Conservation (phyloP, 345 rosid species). For the Physaria fendleri region DNA sequence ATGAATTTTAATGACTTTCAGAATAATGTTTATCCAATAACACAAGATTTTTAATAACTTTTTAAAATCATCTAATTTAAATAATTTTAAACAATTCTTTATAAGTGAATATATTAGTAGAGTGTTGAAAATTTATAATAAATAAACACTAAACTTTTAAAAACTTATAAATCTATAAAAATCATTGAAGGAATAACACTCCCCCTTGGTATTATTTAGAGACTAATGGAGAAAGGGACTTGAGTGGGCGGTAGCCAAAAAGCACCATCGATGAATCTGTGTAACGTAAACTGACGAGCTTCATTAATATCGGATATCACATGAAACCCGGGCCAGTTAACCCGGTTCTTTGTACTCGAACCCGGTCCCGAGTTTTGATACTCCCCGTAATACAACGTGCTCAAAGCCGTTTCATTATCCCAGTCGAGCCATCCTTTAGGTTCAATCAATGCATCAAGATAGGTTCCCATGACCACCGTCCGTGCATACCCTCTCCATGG, state of each 20-base stretch:
- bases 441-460: constrained; percentile 33
- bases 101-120: too few relatives aligned
- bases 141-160: too few relatives aligned
- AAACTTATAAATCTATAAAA: too few relatives aligned
- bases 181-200: too few relatives aligned
- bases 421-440: constrained; percentile 43
- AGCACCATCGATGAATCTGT: constrained; percentile 32
- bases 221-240: constrained; percentile 33
- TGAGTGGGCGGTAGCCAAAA: constrained; percentile 38
- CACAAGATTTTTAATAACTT: not conserved
- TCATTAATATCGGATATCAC: constrained; percentile 29
- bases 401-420: constrained; percentile 22
- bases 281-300: constrained; percentile 38
- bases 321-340: constrained; percentile 40
- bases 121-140: too few relatives aligned
- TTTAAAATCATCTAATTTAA: too few relatives aligned
- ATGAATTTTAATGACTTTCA: not conserved
- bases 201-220: too few relatives aligned
- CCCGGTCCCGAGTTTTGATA: constrained; percentile 40
- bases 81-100: too few relatives aligned
- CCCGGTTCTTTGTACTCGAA: constrained; percentile 34
- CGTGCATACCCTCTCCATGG: constrained; percentile 43
- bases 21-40: too few relatives aligned
- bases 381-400: constrained; percentile 43
- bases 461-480: constrained; percentile 35